Conservation (phyloP, 2,329 filamentous ascomycete genomes). For the Hansfordia pulvinata region DNA sequence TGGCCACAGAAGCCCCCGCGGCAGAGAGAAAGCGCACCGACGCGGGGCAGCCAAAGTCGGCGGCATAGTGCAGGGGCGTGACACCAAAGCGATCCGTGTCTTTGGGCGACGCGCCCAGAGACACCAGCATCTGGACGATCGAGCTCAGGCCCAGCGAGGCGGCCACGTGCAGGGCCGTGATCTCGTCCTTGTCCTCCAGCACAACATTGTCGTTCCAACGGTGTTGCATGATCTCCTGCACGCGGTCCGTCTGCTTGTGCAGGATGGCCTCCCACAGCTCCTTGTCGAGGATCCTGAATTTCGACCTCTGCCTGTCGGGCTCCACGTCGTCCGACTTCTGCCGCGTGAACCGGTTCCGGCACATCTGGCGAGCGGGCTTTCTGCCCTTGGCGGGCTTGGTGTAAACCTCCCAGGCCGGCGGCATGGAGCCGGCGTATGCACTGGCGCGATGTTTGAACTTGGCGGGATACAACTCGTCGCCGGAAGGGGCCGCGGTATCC, state of each 20-base stretch:
- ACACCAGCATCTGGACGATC: slow-evolving; percentile 4
- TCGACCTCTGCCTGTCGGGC: slow-evolving; percentile 2
- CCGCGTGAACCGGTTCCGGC: slow-evolving; percentile 5
- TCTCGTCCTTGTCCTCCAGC: slow-evolving; percentile 4
- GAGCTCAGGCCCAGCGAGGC: slow-evolving; percentile 4
- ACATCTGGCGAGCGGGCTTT: slow-evolving; percentile 1
- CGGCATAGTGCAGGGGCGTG: slow-evolving; percentile 6
- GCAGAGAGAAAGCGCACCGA: slow-evolving; percentile 3
- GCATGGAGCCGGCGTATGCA: slow-evolving; percentile 3
- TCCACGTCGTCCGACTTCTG: slow-evolving; percentile 3
- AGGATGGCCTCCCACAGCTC: slow-evolving; percentile 5
- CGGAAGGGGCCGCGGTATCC: too few species aligned
- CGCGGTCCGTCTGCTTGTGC: slow-evolving; percentile 2
- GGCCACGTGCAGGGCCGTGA: slow-evolving; percentile 5
- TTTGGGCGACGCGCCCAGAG: slow-evolving; percentile 4
- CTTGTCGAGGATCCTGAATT: slow-evolving; percentile 5
- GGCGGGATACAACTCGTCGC: slow-evolving; percentile 3
- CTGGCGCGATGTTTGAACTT: slow-evolving; percentile 3
- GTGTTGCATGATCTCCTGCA: slow-evolving; percentile 4
- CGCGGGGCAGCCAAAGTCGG: slow-evolving; percentile 4
- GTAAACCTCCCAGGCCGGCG: slow-evolving; percentile 3
- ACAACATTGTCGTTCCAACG: slow-evolving; percentile 4
- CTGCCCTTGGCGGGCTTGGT: slow-evolving; percentile 3
- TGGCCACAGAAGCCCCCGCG: slow-evolving; percentile 2
- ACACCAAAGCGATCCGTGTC: slow-evolving; percentile 2